Evolutionary conservation across 202 grass and related monocot genomes (phyloP).

Genomic region (Carex sylvatica): DNA sequence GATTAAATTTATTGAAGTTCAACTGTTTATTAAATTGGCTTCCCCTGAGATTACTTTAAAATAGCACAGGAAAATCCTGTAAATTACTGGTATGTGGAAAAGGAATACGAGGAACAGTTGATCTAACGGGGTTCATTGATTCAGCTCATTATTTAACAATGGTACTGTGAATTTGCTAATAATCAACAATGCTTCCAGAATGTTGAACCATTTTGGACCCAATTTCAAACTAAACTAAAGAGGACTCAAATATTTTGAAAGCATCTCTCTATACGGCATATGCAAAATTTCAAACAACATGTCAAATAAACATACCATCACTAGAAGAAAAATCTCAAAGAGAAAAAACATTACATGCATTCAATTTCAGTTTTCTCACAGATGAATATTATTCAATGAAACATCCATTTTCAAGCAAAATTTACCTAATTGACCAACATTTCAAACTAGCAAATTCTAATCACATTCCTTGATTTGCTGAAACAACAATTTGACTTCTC

Average conservation of each 20-base stretch:
- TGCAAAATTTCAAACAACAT: not conserved
- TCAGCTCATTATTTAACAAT: not conserved
- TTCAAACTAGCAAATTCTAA: not conserved
- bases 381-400: conserved; percentile 2
- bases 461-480: not conserved
- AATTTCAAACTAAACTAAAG: too few species aligned
- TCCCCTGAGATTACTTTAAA: not conserved
- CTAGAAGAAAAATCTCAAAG: not conserved
- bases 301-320: not conserved
- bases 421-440: not conserved
- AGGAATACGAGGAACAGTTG: not conserved
- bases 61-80: not conserved
- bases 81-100: not conserved
- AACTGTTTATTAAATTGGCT: not conserved
- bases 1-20: not conserved
- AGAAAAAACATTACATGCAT: not conserved
- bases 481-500: not conserved
- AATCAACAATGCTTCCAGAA: not conserved
- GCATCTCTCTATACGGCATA: not conserved
- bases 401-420: not conserved
- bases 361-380: not conserved
- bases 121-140: not conserved
- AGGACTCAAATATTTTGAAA: too few species aligned
- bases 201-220: not conserved
- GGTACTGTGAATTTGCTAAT: not conserved